Percentiles rank a stretch among this genome's conserved stretches.
phyloP scores from a whole-genome alignment of 2,329 filamentous ascomycete genomes.

The Chaetomiaceae sp. region DNA sequence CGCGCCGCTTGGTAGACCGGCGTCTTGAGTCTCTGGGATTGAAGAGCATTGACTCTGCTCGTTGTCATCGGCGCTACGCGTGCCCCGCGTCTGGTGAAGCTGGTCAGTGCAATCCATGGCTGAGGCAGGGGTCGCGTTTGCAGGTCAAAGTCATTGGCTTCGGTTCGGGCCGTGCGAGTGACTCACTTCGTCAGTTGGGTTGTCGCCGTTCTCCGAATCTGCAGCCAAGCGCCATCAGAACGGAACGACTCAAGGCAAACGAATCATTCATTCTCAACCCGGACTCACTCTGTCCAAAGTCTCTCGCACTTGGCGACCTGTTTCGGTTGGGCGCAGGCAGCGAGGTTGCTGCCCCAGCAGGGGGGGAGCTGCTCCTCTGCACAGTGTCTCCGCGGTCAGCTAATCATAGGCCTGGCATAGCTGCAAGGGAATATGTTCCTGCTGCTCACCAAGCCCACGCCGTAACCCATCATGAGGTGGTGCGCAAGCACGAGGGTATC shows the following conservation, averaged over 20 bases:
- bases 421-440: neutral
- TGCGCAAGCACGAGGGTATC: constrained; percentile 40
- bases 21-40: constrained; percentile 7
- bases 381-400: constrained; percentile 10
- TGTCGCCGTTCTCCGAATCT: neutral
- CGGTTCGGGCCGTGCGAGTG: constrained; percentile 10
- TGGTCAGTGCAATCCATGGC: constrained; percentile 23
- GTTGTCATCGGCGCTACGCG: constrained; percentile 13
- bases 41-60: constrained; percentile 3
- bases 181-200: constrained; percentile 7
- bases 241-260: neutral
- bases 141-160: neutral
- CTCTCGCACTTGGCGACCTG: neutral
- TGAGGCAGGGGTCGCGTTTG: constrained; percentile 10
- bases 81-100: constrained; percentile 14
- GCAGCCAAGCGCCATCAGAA: neutral
- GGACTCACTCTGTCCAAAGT: neutral
- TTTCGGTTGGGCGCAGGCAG: constrained; percentile 6
- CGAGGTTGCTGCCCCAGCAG: constrained; percentile 1
- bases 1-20: neutral
- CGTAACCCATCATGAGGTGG: constrained; percentile 34
- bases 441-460: constrained; percentile 35
- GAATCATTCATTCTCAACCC: too few species aligned
- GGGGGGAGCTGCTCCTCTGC: constrained; percentile 24
- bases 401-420: too few species aligned